phyloP scores from a whole-genome alignment of 2,329 filamentous ascomycete genomes.

The Penicillium brevicompactum region DNA sequence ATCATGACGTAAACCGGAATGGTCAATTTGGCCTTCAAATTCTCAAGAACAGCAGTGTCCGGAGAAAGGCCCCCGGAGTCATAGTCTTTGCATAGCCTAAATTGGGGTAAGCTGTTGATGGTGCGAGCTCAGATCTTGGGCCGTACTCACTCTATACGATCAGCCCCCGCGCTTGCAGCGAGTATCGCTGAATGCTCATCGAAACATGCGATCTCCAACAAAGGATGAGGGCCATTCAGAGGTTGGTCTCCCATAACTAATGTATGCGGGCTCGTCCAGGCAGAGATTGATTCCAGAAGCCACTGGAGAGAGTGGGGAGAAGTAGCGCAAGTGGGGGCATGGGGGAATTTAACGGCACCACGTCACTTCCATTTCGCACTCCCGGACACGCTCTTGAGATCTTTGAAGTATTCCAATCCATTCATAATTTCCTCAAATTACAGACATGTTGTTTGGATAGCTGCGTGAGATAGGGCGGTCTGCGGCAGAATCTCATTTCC shows the following conservation, averaged over 20 bases:
- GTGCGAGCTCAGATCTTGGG: background rate
- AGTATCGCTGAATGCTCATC: constrained; percentile 45
- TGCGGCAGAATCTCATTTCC: too few relatives aligned
- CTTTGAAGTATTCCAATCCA: too few relatives aligned
- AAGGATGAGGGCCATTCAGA: background rate
- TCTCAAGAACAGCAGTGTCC: constrained; percentile 18
- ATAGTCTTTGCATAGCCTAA: constrained; percentile 25
- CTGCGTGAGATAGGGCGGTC: too few relatives aligned
- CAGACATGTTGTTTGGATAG: too few relatives aligned
- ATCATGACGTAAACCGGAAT: constrained; percentile 58
- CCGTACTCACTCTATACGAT: constrained; percentile 54
- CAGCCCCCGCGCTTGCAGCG: constrained; percentile 47
- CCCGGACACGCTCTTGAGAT: too few relatives aligned
- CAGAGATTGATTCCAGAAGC: too few relatives aligned
- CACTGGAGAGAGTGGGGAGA: too few relatives aligned
- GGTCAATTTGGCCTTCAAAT: constrained; percentile 26
- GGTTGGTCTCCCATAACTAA: background rate
- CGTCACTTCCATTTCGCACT: too few relatives aligned
- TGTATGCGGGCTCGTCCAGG: background rate
- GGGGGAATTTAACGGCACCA: too few relatives aligned
- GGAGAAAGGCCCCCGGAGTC: constrained; percentile 20
- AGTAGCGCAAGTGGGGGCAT: too few relatives aligned
- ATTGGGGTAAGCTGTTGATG: constrained; percentile 45
- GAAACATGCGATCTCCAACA: constrained; percentile 54
- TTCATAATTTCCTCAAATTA: too few relatives aligned